Conservation (phyloP, 1,139 yeast species). For the Maudiozyma humilis region DNA sequence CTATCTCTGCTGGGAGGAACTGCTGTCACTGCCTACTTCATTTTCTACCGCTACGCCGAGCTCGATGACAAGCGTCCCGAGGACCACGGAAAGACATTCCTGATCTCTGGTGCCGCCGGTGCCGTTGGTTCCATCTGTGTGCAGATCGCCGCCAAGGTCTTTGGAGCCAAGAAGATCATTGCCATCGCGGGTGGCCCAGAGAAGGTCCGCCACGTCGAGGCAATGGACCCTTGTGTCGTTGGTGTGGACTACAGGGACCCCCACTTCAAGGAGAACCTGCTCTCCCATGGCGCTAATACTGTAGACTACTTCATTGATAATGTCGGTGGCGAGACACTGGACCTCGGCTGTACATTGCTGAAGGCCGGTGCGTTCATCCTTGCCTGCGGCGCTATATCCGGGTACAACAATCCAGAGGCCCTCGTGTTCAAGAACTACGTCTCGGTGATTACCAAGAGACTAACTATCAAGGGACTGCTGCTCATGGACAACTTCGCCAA, state of each 20-base stretch:
- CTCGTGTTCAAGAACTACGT: constrained; percentile 36
- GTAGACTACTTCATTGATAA: constrained; percentile 48
- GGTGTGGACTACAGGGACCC: constrained; percentile 48
- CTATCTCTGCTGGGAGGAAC: constrained; percentile 49
- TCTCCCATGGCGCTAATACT: constrained; percentile 37
- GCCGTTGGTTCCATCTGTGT: constrained; percentile 60
- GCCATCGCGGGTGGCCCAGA: constrained; percentile 59
- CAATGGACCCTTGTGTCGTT: constrained; percentile 47
- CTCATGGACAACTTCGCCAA: constrained; percentile 33
- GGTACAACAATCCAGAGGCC: constrained; percentile 42
- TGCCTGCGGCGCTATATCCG: constrained; percentile 58
- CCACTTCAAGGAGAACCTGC: constrained; percentile 38
- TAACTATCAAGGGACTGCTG: constrained; percentile 43
- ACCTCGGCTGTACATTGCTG: constrained; percentile 37
- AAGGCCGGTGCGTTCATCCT: constrained; percentile 41
- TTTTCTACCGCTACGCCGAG: constrained; percentile 40
- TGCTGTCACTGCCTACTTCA: constrained; percentile 56
- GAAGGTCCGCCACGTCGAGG: constrained; percentile 47
- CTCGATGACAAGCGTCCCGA: constrained; percentile 32
- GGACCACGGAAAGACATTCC: constrained; percentile 35
- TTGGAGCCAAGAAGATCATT: constrained; percentile 49
- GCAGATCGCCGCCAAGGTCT: constrained; percentile 48
- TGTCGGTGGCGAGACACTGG: constrained; percentile 58
- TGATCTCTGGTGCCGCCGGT: constrained; percentile 63
- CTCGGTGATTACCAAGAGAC: constrained; percentile 40